Conservation (phyloP, 768 basidiomycete genomes). For the Trametes sanguinea region DNA sequence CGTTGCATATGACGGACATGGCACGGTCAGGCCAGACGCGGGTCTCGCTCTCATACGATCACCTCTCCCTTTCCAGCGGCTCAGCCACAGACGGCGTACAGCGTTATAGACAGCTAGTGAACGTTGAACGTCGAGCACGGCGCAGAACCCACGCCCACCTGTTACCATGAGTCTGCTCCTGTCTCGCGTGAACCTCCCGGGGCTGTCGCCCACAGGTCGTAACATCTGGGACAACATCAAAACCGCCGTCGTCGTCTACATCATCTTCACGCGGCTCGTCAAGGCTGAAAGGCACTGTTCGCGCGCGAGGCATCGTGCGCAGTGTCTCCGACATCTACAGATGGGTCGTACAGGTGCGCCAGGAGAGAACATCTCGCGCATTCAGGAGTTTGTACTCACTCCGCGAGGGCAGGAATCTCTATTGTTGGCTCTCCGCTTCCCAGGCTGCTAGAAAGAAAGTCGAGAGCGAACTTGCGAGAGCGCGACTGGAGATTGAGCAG, state of each 20-base stretch:
- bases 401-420: conserved; percentile 47
- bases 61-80: background rate
- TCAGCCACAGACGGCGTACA: no score
- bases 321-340: conserved; percentile 54
- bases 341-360: conserved; percentile 53
- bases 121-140: no score
- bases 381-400: background rate
- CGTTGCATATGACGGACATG: no score
- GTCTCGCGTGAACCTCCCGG: conserved; percentile 1
- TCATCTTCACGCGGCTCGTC: conserved; percentile 51
- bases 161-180: conserved; percentile 10
- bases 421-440: conserved; percentile 60
- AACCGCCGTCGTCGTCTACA: conserved; percentile 58
- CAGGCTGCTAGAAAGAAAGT: conserved; percentile 62
- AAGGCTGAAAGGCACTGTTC: conserved; percentile 62
- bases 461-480: conserved; percentile 61
- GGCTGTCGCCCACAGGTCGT: conserved; percentile 14
- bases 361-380: background rate
- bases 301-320: conserved; percentile 57
- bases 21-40: no score
- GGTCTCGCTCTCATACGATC: background rate
- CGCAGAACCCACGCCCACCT: no score
- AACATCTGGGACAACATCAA: conserved; percentile 48
- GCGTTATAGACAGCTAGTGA: no score
- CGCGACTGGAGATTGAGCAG: conserved; percentile 63